Conservation (phyloP, 2,329 filamentous ascomycete species). For the Xylaria sp. region DNA sequence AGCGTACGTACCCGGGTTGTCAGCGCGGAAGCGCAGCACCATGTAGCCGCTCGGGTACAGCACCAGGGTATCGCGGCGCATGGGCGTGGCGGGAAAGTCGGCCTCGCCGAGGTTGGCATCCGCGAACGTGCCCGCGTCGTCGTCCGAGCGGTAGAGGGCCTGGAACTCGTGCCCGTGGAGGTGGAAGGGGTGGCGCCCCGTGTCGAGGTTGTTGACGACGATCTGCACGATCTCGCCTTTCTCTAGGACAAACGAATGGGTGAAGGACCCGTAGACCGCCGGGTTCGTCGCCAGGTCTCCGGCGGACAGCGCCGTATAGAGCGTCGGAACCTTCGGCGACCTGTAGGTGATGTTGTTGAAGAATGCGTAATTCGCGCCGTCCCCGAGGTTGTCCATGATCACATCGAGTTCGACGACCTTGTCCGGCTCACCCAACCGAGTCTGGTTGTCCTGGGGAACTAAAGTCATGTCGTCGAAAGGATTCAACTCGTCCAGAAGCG, state of each 20-base stretch:
- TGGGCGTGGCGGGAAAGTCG: conserved; percentile 57
- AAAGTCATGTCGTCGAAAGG: conserved; percentile 76
- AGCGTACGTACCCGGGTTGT: conserved; percentile 67
- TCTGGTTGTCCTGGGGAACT: conserved; percentile 67
- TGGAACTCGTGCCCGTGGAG: conserved; percentile 79
- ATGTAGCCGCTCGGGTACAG: conserved; percentile 68
- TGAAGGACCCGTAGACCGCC: conserved; percentile 66
- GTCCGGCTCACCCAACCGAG: conserved; percentile 63
- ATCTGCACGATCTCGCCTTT: conserved; percentile 72
- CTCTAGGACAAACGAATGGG: conserved; percentile 68
- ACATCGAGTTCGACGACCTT: conserved; percentile 65
- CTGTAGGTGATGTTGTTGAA: conserved; percentile 81
- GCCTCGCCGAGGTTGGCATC: conserved; percentile 47
- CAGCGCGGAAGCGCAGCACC: conserved; percentile 67
- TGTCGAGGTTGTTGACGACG: conserved; percentile 75
- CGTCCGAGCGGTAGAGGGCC: conserved; percentile 61
- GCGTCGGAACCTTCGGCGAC: conserved; percentile 72
- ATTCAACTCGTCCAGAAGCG: conserved; percentile 61
- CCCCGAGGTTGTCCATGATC: conserved; percentile 66
- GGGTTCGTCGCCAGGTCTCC: conserved; percentile 62
- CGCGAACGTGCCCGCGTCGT: conserved; percentile 60
- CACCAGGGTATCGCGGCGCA: conserved; percentile 70
- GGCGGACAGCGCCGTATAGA: conserved; percentile 74
- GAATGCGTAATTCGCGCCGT: conserved; percentile 71
- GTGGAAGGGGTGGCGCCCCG: conserved; percentile 74